phyloP scores from a whole-genome alignment of 352 stramenopile species.

The Phytophthora idaei region DNA sequence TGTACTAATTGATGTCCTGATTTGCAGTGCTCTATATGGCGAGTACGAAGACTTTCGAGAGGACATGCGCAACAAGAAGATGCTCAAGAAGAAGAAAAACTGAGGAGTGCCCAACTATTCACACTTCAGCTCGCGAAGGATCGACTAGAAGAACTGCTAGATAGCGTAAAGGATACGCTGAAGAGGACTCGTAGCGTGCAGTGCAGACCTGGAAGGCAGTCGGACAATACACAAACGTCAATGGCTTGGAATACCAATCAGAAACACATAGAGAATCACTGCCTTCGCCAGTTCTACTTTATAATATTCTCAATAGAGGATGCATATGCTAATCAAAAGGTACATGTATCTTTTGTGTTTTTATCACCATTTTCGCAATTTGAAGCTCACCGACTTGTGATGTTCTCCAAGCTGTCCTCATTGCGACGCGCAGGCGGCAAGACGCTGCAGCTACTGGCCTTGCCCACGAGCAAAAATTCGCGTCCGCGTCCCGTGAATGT shows the following conservation, averaged over 20 bases:
- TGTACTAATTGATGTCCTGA: conserved; percentile 5
- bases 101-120: conserved; percentile 20
- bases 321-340: too few relatives aligned
- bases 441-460: conserved; percentile 37
- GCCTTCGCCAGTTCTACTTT: too few relatives aligned
- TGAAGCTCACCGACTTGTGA: conserved; percentile 25
- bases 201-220: too few relatives aligned
- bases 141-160: too few relatives aligned
- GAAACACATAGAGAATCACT: too few relatives aligned
- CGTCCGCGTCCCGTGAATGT: conserved; percentile 31
- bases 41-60: conserved; percentile 87
- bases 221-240: too few relatives aligned
- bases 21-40: conserved; percentile 63
- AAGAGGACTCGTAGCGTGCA: too few relatives aligned
- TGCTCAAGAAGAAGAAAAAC: conserved; percentile 80
- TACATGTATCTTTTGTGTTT: conserved; percentile 1
- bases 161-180: too few relatives aligned
- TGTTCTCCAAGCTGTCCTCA: conserved; percentile 22
- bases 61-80: conserved; percentile 85
- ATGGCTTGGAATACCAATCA: too few relatives aligned
- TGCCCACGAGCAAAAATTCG: conserved; percentile 28
- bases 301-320: too few relatives aligned
- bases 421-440: conserved; percentile 28
- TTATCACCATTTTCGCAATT: conserved; percentile 4
- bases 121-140: too few relatives aligned